Evolutionary conservation across 2,329 filamentous ascomycete species (phyloP), one percentile per base, ranked within the genome.

Genomic region (Raffaelea ambrosiae): DNA sequence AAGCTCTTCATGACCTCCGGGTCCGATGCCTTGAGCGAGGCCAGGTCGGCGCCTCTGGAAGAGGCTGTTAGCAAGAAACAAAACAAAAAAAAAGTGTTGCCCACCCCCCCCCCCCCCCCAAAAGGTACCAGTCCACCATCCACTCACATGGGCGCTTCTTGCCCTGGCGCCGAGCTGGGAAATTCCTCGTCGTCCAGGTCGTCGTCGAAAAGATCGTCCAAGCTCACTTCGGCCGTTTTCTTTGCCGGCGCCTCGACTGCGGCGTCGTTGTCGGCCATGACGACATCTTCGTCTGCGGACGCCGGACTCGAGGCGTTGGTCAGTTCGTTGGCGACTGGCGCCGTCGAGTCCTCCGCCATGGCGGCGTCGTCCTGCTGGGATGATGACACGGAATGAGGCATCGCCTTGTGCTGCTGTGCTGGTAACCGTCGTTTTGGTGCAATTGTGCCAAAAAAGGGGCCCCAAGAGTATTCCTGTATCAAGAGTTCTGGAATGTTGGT

Each of bases 1-100:
- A 96, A 98, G 54, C 85, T 87, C 58, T 86, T 81, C 81, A 97
- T 89, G 11, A 94, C 78, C 60, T 90, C 87, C 2, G 87, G 82
- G 56, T 95, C 36, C 81, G 57, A 86, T 39, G 77, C 72, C 35
- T 66, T 70, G 31, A 73, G 57, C 0, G 65, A 58, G 14, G 64
- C 42, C 14, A 48, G 8, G 23, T 49, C 45, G 22, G 23, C 16
- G 29, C 47, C 29, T 35, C 44, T 40, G 47, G 18, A 18, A 13
- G 26, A 29, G 7, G 13, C 13, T 29, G 41, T 39, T 18, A 48
- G 45, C 40, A 29, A 8, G 23, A 29, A 29, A n/a, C n/a, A n/a
- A n/a, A n/a, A n/a, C n/a, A n/a, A n/a, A n/a, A n/a, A n/a, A n/a
- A n/a, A n/a, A n/a, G n/a, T n/a, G n/a, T n/a, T n/a, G n/a, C n/a